Evolutionary conservation across 805 yeast species (phyloP).

Genomic region (Sporopachydermia quercuum): DNA sequence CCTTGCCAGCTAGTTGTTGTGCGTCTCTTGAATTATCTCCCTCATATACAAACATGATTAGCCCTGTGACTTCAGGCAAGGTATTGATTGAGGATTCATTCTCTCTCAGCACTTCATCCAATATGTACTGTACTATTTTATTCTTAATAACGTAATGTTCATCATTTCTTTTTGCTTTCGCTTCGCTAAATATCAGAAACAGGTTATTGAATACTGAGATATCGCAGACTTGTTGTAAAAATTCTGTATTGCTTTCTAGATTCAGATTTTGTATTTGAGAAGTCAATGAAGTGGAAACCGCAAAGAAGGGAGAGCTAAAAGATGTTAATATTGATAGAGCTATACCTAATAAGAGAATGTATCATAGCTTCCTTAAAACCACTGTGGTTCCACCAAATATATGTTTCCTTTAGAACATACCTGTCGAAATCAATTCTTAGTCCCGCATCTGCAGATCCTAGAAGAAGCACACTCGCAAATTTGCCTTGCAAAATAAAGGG

Average conservation of each 20-base stretch:
- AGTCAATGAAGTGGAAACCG: slow-evolving; percentile 6
- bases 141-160: background rate
- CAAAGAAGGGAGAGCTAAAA: too few relatives aligned
- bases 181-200: background rate
- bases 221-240: background rate
- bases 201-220: background rate
- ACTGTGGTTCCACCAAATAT: too few relatives aligned
- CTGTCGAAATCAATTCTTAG: slow-evolving; percentile 13
- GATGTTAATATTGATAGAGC: too few relatives aligned
- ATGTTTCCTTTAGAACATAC: too few relatives aligned
- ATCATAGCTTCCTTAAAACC: too few relatives aligned
- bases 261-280: background rate
- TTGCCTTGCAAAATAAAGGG: slow-evolving; percentile 30
- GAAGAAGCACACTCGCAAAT: slow-evolving; percentile 33
- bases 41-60: slow-evolving; percentile 63
- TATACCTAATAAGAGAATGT: too few relatives aligned
- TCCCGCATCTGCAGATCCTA: slow-evolving; percentile 67
- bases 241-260: background rate
- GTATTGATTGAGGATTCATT: background rate
- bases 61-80: slow-evolving; percentile 19
- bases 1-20: slow-evolving; percentile 27
- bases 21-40: slow-evolving; percentile 83
- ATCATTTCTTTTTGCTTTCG: background rate
- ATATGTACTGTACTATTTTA: background rate
- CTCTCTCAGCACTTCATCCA: background rate